These are phyloP conservation scores for Paramecium biaurelia DNA, from an alignment of 73 alveolate genomes.

Conservation along the genomic window DNA sequence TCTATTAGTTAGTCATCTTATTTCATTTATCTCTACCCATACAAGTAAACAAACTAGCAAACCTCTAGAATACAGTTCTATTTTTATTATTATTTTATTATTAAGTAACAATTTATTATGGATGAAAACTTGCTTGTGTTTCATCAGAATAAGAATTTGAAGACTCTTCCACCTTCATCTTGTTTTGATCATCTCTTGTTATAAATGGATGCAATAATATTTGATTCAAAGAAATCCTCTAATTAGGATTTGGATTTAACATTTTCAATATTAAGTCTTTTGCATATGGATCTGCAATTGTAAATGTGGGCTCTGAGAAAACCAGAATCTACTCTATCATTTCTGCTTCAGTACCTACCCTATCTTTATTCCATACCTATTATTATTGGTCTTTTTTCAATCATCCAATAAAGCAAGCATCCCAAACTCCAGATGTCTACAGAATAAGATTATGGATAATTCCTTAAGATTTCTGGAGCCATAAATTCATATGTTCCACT, in stretches of 20 bases:
- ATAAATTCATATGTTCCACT: constrained; percentile 65
- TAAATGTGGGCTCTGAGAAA: not conserved
- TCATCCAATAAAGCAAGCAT: constrained; percentile 55
- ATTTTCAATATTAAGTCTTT: not conserved
- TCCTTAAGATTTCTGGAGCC: constrained; percentile 66
- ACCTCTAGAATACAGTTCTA: not conserved
- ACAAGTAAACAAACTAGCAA: constrained; percentile 16
- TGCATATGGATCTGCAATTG: not conserved
- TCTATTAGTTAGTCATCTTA: not conserved
- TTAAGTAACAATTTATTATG: not conserved
- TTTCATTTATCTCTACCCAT: not conserved
- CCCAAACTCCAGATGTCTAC: constrained; percentile 71
- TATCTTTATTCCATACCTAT: not conserved
- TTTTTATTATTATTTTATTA: not conserved
- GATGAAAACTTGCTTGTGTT: not conserved
- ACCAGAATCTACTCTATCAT: not conserved
- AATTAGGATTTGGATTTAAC: not conserved
- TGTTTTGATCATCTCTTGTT: not conserved
- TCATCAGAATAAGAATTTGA: constrained; percentile 1
- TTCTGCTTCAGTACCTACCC: not conserved
- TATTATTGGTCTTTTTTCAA: constrained; percentile 15
- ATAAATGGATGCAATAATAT: constrained; percentile 1
- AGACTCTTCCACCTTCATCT: not conserved
- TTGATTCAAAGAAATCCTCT: not conserved
- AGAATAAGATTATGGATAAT: constrained; percentile 45